These are phyloP conservation scores for Stemphylium lycopersici DNA, from an alignment of 2,329 filamentous ascomycete species.

Conservation along the genomic window DNA sequence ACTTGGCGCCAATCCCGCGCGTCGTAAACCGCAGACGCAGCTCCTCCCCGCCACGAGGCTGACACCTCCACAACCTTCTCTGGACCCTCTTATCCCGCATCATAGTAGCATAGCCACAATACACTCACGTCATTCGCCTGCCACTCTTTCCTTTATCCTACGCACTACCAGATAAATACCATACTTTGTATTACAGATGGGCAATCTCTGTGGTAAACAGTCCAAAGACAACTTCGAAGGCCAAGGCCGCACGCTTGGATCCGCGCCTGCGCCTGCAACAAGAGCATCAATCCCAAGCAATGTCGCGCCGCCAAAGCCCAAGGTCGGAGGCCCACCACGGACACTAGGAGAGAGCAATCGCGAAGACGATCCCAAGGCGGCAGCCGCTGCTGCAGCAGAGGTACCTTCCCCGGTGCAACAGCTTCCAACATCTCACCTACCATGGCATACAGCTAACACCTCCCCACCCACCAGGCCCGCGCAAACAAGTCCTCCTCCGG, in stretches of 20 bases:
- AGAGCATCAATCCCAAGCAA: conserved; percentile 48
- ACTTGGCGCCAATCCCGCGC: conserved; percentile 28
- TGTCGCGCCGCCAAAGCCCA: conserved; percentile 46
- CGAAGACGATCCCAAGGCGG: conserved; percentile 67
- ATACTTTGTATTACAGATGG: conserved; percentile 63
- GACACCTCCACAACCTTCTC: conserved; percentile 19
- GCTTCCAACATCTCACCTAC: not conserved
- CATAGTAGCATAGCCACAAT: conserved; percentile 26
- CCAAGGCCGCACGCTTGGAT: conserved; percentile 74
- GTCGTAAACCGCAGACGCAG: conserved; percentile 5
- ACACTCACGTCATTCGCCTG: not conserved
- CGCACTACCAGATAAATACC: not conserved
- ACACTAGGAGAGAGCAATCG: conserved; percentile 64
- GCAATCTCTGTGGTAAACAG: conserved; percentile 80
- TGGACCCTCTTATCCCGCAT: conserved; percentile 14
- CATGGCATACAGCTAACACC: conserved; percentile 14
- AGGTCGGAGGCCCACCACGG: conserved; percentile 58
- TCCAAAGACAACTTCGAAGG: conserved; percentile 67
- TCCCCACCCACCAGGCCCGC: conserved; percentile 62
- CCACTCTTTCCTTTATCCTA: not conserved
- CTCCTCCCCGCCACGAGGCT: conserved; percentile 31
- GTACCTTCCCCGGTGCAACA: conserved; percentile 57
- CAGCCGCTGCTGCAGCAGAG: conserved; percentile 83
- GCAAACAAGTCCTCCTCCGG: conserved; percentile 62
- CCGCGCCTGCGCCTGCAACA: conserved; percentile 56